Percentiles rank a stretch among this genome's conserved stretches.
Conservation (phyloP, 2,329 filamentous ascomycete genomes). For the Fusarium succisae region DNA sequence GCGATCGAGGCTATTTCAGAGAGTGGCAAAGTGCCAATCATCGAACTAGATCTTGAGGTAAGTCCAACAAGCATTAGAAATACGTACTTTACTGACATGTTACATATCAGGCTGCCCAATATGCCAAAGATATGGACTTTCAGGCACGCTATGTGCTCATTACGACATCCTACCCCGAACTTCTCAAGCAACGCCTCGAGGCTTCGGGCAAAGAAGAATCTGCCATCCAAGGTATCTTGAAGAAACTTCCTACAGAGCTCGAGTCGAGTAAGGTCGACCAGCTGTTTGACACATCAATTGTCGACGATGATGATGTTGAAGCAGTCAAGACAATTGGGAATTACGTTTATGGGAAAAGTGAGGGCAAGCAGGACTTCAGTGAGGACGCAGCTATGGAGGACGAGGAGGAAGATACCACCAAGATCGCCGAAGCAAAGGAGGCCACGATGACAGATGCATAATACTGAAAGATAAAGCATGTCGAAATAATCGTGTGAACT, state of each 20-base stretch:
- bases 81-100: neutral
- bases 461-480: neutral
- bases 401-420: neutral
- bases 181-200: slow-evolving; percentile 44
- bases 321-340: slow-evolving; percentile 37
- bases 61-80: slow-evolving; percentile 29
- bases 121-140: slow-evolving; percentile 66
- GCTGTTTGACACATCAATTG: slow-evolving; percentile 43
- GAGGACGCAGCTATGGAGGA: slow-evolving; percentile 38
- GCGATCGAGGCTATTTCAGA: slow-evolving; percentile 61
- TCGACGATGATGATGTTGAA: slow-evolving; percentile 41
- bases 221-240: slow-evolving; percentile 36
- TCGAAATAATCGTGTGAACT: neutral
- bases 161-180: slow-evolving; percentile 50
- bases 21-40: slow-evolving; percentile 67
- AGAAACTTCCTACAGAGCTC: slow-evolving; percentile 33
- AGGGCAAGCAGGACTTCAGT: slow-evolving; percentile 10
- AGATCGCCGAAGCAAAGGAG: slow-evolving; percentile 21
- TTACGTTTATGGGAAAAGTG: slow-evolving; percentile 42
- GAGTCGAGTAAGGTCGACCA: slow-evolving; percentile 41
- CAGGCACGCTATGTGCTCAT: slow-evolving; percentile 65
- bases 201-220: slow-evolving; percentile 39
- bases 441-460: slow-evolving; percentile 31
- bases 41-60: slow-evolving; percentile 64
- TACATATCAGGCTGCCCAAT: slow-evolving; percentile 60